phyloP scores from a whole-genome alignment of 305 asterid species.

The Fraxinus ornus region DNA sequence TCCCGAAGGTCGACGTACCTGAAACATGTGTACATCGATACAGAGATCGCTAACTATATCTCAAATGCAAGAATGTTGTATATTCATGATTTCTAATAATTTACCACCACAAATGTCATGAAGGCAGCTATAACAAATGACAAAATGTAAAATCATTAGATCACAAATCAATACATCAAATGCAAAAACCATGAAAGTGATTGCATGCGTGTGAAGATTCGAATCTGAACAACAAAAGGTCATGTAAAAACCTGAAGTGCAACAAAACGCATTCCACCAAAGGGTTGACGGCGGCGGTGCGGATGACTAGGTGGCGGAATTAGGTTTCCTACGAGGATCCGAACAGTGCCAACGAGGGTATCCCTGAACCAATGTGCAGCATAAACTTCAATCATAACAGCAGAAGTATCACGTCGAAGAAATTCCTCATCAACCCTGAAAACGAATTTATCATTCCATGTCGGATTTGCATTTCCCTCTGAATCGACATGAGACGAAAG shows the following conservation, averaged over 20 bases:
- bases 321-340: constrained; percentile 76
- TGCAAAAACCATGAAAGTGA: neutral
- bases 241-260: neutral
- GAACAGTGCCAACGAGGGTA: constrained; percentile 62
- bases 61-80: neutral
- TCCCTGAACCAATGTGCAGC: constrained; percentile 66
- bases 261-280: neutral
- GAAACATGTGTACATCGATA: neutral
- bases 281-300: constrained; percentile 16
- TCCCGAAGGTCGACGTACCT: constrained; percentile 71
- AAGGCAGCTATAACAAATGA: neutral
- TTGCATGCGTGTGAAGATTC: neutral
- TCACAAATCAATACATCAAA: neutral
- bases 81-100: neutral
- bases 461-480: constrained; percentile 64
- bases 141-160: neutral
- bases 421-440: constrained; percentile 85
- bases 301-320: constrained; percentile 48
- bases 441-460: constrained; percentile 93
- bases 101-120: neutral
- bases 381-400: constrained; percentile 73
- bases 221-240: neutral
- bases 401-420: constrained; percentile 61
- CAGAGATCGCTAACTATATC: neutral
- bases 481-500: constrained; percentile 57